These are phyloP conservation scores for Termitomyces sp. DNA, from an alignment of 768 basidiomycete genomes.

Conservation along the genomic window DNA sequence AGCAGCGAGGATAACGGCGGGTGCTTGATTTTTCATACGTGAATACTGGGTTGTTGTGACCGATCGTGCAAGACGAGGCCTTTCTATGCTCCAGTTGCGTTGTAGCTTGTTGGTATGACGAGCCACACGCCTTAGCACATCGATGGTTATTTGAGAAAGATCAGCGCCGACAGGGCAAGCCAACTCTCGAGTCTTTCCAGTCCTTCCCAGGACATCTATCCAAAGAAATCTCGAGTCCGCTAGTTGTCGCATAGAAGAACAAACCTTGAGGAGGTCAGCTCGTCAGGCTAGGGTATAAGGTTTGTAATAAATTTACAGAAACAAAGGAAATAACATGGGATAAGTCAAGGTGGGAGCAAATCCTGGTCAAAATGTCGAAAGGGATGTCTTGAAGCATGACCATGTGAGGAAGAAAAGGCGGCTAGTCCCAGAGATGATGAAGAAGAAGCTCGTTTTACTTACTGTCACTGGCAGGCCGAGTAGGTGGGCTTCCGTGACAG, in stretches of 20 bases:
- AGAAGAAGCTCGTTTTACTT: too few species aligned
- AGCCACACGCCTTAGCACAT: neutral
- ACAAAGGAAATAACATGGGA: conserved; percentile 8
- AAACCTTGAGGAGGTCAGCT: conserved; percentile 4
- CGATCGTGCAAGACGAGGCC: neutral
- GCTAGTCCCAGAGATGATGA: too few species aligned
- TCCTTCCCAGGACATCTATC: neutral
- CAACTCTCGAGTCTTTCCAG: neutral
- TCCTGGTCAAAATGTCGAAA: conserved; percentile 3
- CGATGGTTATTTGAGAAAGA: neutral
- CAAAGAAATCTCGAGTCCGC: conserved; percentile 1
- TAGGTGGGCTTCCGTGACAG: too few species aligned
- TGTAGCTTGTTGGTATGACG: neutral
- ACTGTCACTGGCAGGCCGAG: too few species aligned
- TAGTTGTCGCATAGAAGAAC: conserved; percentile 9
- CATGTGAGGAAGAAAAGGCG: too few species aligned
- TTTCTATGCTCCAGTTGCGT: neutral
- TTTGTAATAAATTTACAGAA: neutral
- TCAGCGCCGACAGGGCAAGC: neutral
- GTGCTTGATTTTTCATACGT: neutral
- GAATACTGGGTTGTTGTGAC: neutral
- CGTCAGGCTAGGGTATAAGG: too few species aligned
- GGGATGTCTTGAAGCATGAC: conserved; percentile 3
- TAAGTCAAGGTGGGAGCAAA: conserved; percentile 6
- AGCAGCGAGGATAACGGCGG: neutral